Evolutionary conservation across 768 basidiomycete species (phyloP), one percentile per base, ranked within the genome.

Genomic region (Multifurca ochricompacta): DNA sequence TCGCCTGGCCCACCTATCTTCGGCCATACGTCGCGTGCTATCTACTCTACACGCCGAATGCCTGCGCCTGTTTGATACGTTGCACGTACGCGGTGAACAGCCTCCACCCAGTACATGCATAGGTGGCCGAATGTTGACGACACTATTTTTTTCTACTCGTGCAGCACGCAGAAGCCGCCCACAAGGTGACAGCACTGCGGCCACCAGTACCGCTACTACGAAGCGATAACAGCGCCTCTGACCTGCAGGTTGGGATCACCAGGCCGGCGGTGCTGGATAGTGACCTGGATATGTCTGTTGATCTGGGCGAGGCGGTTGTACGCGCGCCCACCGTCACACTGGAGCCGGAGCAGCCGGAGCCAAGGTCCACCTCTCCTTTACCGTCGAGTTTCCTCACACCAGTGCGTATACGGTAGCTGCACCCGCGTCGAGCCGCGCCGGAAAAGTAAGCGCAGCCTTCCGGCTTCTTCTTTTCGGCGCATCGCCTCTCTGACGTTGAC

Each of bases 1-100:
- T 3, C 76, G 87, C 53, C 66, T 87, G 64, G 42, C 47, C 3
- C 58, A 53, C 16, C 48, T 60, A 7, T 45, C 48, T n/a, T 40
- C 43, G 19, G 54, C 43, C 9, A 2, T 59, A 8, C 41, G 46
- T 3, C 10, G 41, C 34, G 48, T 31, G 18, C 32, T 59, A 13
- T 48, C 40, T 8, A 21, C 34, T 6, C 27, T 59, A 27, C 47
- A 51, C 18, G 11, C 28, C 6, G 58, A 59, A 39, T 54, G 49
- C 23, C 25, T 45, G 19, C 35, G 28, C 13, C 28, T 61, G 4
- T 11, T 54, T 11, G 4, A 32, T 2, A 43, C 9, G 11, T 18
- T 61, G 31, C 31, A 61, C 39, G 60, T 61, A 36, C 19, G 60
- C 51, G 23, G 18, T 27, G 4, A 30, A 13, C 11, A 19, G 5